Percentiles rank a stretch among this genome's conserved stretches.
phyloP scores from a whole-genome alignment of 371 early-diverging fungal species.

The Fennellomyces sp. region DNA sequence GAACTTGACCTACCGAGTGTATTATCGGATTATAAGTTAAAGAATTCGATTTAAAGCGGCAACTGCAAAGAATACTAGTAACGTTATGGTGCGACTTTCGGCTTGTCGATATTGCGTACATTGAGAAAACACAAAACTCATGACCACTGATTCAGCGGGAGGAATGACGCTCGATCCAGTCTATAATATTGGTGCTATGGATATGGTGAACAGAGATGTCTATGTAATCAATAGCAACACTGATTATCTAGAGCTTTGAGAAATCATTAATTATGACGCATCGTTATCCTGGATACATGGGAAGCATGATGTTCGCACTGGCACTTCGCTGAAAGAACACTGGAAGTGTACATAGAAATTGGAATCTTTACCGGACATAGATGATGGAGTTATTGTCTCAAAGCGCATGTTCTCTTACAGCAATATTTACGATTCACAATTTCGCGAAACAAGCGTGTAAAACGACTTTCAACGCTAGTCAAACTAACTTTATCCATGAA shows the following conservation, averaged over 20 bases:
- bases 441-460: not conserved
- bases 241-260: not conserved
- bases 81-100: not conserved
- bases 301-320: no score
- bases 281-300: no score
- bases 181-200: no score
- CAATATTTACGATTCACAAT: not conserved
- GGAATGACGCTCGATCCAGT: not conserved
- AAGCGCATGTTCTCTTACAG: no score
- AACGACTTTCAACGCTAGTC: not conserved
- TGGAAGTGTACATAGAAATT: not conserved
- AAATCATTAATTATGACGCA: not conserved
- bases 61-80: not conserved
- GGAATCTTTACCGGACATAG: not conserved
- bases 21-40: conserved; percentile 6
- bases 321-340: not conserved
- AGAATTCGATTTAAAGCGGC: not conserved
- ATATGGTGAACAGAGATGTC: not conserved
- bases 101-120: not conserved
- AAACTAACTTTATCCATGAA: not conserved
- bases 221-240: not conserved
- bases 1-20: not conserved
- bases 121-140: not conserved
- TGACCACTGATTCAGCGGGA: not conserved
- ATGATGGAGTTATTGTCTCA: no score